phyloP scores from a whole-genome alignment of 352 stramenopile species.

The Pythium sukuiense region DNA sequence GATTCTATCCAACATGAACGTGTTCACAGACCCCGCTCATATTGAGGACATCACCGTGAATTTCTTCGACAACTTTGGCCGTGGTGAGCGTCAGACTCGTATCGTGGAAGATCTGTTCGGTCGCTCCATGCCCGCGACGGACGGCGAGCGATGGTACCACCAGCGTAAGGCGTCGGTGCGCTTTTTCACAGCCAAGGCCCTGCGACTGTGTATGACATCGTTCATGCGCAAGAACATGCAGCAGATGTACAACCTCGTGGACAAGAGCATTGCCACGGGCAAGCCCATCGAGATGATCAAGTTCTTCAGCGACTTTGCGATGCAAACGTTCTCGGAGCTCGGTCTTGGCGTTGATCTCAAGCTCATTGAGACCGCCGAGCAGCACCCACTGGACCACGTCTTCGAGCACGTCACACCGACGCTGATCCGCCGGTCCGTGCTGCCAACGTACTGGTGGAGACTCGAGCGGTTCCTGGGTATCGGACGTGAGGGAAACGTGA shows the following conservation, averaged over 20 bases:
- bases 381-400: conserved; percentile 37
- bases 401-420: not conserved
- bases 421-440: conserved; percentile 21
- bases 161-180: conserved; percentile 42
- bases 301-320: conserved; percentile 44
- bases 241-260: conserved; percentile 32
- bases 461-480: conserved; percentile 44
- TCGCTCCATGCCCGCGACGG: conserved; percentile 9
- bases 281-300: conserved; percentile 39
- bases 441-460: conserved; percentile 44
- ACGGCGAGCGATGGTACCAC: conserved; percentile 39
- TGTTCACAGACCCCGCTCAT: not conserved
- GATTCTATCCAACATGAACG: not conserved
- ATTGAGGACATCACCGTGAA: conserved; percentile 19
- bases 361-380: conserved; percentile 36
- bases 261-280: conserved; percentile 14
- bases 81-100: conserved; percentile 7
- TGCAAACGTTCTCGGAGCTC: conserved; percentile 51
- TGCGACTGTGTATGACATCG: conserved; percentile 42
- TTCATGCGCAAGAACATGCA: conserved; percentile 37
- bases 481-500: conserved; percentile 35
- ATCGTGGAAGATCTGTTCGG: conserved; percentile 16
- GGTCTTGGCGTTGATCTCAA: conserved; percentile 42
- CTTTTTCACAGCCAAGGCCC: conserved; percentile 41
- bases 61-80: conserved; percentile 43